Evolutionary conservation across 1,284 basidiomycete genomes (phyloP).

Genomic region (Papiliotrema laurentii): DNA sequence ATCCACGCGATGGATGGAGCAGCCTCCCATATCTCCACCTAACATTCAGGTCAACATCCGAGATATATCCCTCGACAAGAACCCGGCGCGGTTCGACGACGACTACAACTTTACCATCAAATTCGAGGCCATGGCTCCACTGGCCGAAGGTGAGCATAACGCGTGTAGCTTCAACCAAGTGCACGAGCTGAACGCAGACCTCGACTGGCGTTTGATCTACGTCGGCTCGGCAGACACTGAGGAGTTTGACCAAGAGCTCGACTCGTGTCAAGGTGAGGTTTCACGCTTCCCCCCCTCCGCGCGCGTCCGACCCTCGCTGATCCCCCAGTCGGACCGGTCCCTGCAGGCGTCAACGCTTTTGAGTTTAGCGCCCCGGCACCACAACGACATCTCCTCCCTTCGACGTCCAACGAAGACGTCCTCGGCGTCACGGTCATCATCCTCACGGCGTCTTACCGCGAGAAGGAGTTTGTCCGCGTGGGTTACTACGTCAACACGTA

Average conservation of each 20-base stretch:
- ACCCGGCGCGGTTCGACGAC: constrained; percentile 86
- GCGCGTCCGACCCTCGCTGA: neutral
- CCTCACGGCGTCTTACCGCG: constrained; percentile 81
- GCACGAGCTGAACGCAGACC: constrained; percentile 56
- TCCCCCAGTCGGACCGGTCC: constrained; percentile 78
- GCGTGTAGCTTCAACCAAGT: neutral
- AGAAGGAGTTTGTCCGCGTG: constrained; percentile 96
- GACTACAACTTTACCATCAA: constrained; percentile 92
- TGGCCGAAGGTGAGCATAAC: constrained; percentile 71
- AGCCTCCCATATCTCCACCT: no score
- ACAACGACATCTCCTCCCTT: constrained; percentile 72
- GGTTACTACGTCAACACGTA: constrained; percentile 99
- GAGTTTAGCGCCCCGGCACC: constrained; percentile 74
- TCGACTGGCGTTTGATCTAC: constrained; percentile 97
- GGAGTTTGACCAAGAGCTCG: constrained; percentile 90
- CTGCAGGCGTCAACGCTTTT: constrained; percentile 91
- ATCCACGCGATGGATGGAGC: no score
- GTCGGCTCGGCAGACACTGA: constrained; percentile 91
- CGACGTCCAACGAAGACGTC: constrained; percentile 56
- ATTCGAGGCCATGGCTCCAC: constrained; percentile 91
- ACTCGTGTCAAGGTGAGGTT: constrained; percentile 71
- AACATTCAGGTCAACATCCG: constrained; percentile 51
- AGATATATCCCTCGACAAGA: constrained; percentile 73
- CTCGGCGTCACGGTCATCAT: constrained; percentile 84
- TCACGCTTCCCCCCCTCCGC: neutral